Evolutionary conservation across 169 alveolate genomes (phyloP).

Genomic region (Amoebophrya sp.): DNA sequence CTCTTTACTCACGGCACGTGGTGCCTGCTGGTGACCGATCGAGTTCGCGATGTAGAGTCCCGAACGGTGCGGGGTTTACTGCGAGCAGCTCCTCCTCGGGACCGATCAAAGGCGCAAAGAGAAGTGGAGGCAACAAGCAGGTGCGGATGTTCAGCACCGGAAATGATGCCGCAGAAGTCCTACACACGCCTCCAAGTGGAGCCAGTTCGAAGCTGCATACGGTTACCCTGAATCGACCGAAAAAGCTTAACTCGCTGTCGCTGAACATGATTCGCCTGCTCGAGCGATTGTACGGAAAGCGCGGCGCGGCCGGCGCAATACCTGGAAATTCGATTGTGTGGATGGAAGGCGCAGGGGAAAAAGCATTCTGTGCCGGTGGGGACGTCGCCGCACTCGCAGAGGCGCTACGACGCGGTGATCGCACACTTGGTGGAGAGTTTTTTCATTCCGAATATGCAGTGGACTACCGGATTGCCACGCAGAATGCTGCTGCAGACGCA

Average conservation of each 20-base stretch:
- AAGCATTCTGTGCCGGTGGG: conserved; percentile 82
- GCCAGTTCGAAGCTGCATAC: not conserved
- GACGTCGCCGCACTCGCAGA: conserved; percentile 58
- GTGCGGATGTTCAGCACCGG: too few relatives aligned
- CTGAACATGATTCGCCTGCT: conserved; percentile 32
- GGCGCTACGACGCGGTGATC: conserved; percentile 45
- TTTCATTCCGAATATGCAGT: conserved; percentile 60
- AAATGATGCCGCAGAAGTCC: too few relatives aligned
- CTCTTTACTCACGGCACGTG: too few relatives aligned
- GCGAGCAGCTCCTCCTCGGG: too few relatives aligned
- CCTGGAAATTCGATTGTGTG: conserved; percentile 47
- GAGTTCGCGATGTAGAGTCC: too few relatives aligned
- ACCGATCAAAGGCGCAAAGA: too few relatives aligned
- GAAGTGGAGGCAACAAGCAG: too few relatives aligned
- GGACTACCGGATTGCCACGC: conserved; percentile 50
- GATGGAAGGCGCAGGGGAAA: conserved; percentile 58
- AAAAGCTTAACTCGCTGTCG: conserved; percentile 39
- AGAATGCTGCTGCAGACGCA: too few relatives aligned
- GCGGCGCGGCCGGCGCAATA: not conserved
- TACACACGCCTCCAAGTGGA: too few relatives aligned
- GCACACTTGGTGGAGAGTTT: conserved; percentile 48
- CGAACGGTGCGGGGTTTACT: too few relatives aligned
- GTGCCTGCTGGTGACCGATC: too few relatives aligned
- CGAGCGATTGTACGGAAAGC: not conserved
- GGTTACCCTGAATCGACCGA: conserved; percentile 37